phyloP scores from a whole-genome alignment of 495 filamentous ascomycete species.

The Podospora didyma region DNA sequence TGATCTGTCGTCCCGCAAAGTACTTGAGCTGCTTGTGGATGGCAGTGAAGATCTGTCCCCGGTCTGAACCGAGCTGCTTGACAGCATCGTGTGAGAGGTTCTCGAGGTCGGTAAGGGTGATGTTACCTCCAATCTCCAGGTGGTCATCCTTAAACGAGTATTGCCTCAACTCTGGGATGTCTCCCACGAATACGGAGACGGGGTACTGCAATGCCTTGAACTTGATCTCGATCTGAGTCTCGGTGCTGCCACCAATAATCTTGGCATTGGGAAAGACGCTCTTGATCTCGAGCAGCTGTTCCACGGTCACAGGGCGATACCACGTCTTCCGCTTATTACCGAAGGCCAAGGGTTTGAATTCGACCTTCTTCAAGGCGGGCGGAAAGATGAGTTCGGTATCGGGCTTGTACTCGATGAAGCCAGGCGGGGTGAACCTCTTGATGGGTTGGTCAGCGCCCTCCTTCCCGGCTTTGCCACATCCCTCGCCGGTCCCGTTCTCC shows the following conservation, averaged over 20 bases:
- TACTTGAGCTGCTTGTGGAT: slow-evolving; percentile 80
- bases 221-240: slow-evolving; percentile 97
- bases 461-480: slow-evolving; percentile 54
- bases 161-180: slow-evolving; percentile 81
- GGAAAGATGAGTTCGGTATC: slow-evolving; percentile 96
- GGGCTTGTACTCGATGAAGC: slow-evolving; percentile 89
- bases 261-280: slow-evolving; percentile 79
- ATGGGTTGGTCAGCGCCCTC: slow-evolving; percentile 45
- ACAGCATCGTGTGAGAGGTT: slow-evolving; percentile 69
- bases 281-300: slow-evolving; percentile 90
- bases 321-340: slow-evolving; percentile 94
- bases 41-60: slow-evolving; percentile 68
- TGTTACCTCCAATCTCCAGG: slow-evolving; percentile 86
- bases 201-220: slow-evolving; percentile 94
- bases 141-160: slow-evolving; percentile 76
- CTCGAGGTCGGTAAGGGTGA: slow-evolving; percentile 82
- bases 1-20: slow-evolving; percentile 92
- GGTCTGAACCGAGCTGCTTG: slow-evolving; percentile 67
- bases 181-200: slow-evolving; percentile 86
- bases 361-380: slow-evolving; percentile 72
- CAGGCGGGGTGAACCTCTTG: slow-evolving; percentile 72
- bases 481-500: slow-evolving; percentile 46
- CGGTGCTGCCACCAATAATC: slow-evolving; percentile 91
- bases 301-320: slow-evolving; percentile 83
- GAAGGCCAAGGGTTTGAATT: slow-evolving; percentile 77